A percentile compares a stretch with the other conserved stretches of the same genome.
phyloP scores from a whole-genome alignment of 2,329 filamentous ascomycete species.

The Fusarium sp. region DNA sequence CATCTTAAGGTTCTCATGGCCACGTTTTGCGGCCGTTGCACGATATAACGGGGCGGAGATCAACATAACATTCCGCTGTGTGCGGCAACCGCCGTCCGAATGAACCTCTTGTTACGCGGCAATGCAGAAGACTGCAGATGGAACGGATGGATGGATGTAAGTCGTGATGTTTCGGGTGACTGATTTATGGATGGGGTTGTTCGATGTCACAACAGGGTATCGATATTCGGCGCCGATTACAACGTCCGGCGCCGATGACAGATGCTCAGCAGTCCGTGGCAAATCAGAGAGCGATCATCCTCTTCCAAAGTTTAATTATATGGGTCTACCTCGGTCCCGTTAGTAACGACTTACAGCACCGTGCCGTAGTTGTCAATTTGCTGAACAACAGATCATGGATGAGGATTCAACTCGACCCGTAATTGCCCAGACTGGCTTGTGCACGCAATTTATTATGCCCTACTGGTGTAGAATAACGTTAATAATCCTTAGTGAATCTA shows the following conservation, averaged over 20 bases:
- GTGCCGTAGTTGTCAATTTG: constrained; percentile 1
- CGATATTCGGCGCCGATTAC: constrained; percentile 31
- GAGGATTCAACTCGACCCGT: neutral
- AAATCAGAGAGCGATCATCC: constrained; percentile 22
- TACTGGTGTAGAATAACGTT: neutral
- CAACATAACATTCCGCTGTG: neutral
- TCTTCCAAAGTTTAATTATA: constrained; percentile 20
- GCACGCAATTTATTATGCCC: neutral
- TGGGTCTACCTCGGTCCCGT: constrained; percentile 14
- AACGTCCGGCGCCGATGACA: constrained; percentile 33
- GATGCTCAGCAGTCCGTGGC: constrained; percentile 21
- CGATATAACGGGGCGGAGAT: neutral
- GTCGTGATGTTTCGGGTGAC: constrained; percentile 8
- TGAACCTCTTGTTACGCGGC: neutral
- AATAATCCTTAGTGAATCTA: constrained; percentile 17
- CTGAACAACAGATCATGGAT: neutral
- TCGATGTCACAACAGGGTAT: constrained; percentile 4
- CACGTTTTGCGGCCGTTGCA: constrained; percentile 27
- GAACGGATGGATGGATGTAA: constrained; percentile 1
- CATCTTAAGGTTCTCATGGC: constrained; percentile 28
- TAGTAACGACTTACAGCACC: neutral
- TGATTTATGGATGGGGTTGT: constrained; percentile 11
- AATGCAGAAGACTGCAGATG: neutral
- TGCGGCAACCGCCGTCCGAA: neutral
- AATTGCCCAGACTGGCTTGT: neutral